A percentile compares a stretch with the other conserved stretches of the same genome.
These are phyloP conservation scores for Debaryomyces sp. DNA, from an alignment of 1,139 yeast species.

Conservation along the genomic window DNA sequence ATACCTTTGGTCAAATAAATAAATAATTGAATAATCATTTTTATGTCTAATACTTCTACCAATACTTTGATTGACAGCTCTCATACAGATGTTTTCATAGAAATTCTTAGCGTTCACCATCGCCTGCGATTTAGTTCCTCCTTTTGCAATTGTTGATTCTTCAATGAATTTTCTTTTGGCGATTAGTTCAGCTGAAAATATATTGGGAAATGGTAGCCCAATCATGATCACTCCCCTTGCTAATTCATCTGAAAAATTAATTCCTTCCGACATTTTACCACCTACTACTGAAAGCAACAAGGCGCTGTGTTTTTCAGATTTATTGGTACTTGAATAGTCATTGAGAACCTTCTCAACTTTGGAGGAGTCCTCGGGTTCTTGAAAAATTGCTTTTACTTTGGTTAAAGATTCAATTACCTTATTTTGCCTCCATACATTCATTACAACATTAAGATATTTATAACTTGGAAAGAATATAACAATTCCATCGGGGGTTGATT, in stretches of 20 bases:
- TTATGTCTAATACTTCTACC: constrained; percentile 91
- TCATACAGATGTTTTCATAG: constrained; percentile 87
- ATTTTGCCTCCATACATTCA: constrained; percentile 52
- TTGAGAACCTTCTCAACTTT: constrained; percentile 49
- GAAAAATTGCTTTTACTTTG: constrained; percentile 48
- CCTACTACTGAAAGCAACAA: constrained; percentile 85
- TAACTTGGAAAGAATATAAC: constrained; percentile 90
- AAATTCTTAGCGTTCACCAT: constrained; percentile 54
- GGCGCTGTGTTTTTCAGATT: constrained; percentile 52
- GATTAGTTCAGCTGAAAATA: constrained; percentile 78
- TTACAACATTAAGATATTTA: constrained; percentile 58
- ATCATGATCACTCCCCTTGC: constrained; percentile 88
- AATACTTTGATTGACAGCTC: constrained; percentile 89
- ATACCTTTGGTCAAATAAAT: constrained; percentile 71
- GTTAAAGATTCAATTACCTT: constrained; percentile 36
- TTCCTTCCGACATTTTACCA: constrained; percentile 93
- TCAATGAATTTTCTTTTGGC: constrained; percentile 74
- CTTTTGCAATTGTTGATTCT: constrained; percentile 35
- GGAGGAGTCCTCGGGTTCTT: constrained; percentile 53
- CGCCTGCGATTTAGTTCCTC: constrained; percentile 47
- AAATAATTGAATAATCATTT: constrained; percentile 77
- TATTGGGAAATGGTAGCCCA: constrained; percentile 90
- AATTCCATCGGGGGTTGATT: constrained; percentile 69
- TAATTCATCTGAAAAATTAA: constrained; percentile 81
- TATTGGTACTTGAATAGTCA: constrained; percentile 49